These are phyloP conservation scores for Hordeum pubiflorum DNA, from an alignment of 202 grass and related monocot genomes.

Conservation along the genomic window DNA sequence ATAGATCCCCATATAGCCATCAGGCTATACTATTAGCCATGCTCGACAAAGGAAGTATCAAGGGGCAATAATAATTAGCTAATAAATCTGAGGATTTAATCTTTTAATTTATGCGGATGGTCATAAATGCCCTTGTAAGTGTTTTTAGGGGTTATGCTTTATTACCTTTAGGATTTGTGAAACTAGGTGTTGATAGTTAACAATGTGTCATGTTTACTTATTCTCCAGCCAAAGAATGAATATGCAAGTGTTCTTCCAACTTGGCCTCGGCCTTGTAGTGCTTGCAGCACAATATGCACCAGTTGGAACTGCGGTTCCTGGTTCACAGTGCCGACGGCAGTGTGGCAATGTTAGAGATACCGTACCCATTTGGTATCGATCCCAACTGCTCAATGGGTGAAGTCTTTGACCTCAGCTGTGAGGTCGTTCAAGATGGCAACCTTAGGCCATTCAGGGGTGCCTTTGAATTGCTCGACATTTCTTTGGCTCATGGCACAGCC, in stretches of 20 bases:
- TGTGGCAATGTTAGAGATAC: background rate
- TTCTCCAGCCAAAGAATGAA: background rate
- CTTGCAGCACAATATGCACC: background rate
- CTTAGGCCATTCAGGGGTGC: background rate
- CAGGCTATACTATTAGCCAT: too few relatives aligned
- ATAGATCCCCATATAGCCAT: too few relatives aligned
- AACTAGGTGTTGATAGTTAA: background rate
- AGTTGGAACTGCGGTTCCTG: background rate
- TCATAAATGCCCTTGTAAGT: too few relatives aligned
- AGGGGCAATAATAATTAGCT: too few relatives aligned
- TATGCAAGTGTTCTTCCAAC: background rate
- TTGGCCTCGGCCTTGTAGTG: background rate
- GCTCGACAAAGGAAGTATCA: too few relatives aligned
- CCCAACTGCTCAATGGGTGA: background rate
- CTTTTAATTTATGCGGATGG: too few relatives aligned
- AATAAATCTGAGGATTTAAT: too few relatives aligned
- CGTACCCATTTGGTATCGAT: conserved; percentile 16
- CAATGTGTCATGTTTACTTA: background rate
- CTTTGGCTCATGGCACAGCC: background rate
- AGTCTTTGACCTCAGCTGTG: background rate
- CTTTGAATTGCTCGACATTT: background rate
- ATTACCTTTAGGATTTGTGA: background rate
- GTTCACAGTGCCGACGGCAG: background rate
- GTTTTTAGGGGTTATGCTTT: too few relatives aligned
- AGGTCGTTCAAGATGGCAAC: background rate